A percentile compares a stretch with the other conserved stretches of the same genome.
These are phyloP conservation scores for Pseudogymnoascus sp. DNA, from an alignment of 2,329 filamentous ascomycete genomes.

Conservation along the genomic window DNA sequence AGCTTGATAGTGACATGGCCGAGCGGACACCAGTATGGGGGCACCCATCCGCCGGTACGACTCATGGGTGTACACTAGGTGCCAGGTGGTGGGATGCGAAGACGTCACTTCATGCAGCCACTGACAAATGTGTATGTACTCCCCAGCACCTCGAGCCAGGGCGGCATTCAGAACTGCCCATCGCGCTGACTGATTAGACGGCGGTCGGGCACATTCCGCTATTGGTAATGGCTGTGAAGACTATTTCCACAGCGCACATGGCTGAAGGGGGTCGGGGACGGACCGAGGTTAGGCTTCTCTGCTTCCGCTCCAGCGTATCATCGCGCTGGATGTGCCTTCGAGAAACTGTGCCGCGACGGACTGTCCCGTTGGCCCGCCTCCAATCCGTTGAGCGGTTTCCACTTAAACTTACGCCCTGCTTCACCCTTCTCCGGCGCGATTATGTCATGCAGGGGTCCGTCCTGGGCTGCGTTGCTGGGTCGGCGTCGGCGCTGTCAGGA, in stretches of 20 bases:
- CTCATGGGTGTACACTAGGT: not conserved
- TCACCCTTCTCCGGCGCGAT: not conserved
- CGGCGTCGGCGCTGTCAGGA: not conserved
- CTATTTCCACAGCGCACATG: not conserved
- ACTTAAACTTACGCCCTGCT: not conserved
- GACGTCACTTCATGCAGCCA: conserved; percentile 5
- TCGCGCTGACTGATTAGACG: not conserved
- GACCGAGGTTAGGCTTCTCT: not conserved
- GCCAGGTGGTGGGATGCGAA: not conserved
- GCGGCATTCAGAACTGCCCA: not conserved
- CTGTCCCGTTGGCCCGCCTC: conserved; percentile 1
- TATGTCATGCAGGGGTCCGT: not conserved
- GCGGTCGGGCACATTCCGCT: not conserved
- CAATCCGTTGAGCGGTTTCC: not conserved
- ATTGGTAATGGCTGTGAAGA: not conserved
- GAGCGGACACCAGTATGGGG: not conserved
- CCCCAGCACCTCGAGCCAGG: not conserved
- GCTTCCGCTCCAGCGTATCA: not conserved
- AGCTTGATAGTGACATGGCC: not conserved
- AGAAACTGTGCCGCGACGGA: not conserved
- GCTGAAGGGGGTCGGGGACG: not conserved
- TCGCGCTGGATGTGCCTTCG: not conserved
- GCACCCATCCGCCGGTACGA: not conserved
- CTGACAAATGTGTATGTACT: conserved; percentile 4
- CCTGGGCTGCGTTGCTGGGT: not conserved